phyloP scores from a whole-genome alignment of 208 protist species.

The Eutreptiella sp. region DNA sequence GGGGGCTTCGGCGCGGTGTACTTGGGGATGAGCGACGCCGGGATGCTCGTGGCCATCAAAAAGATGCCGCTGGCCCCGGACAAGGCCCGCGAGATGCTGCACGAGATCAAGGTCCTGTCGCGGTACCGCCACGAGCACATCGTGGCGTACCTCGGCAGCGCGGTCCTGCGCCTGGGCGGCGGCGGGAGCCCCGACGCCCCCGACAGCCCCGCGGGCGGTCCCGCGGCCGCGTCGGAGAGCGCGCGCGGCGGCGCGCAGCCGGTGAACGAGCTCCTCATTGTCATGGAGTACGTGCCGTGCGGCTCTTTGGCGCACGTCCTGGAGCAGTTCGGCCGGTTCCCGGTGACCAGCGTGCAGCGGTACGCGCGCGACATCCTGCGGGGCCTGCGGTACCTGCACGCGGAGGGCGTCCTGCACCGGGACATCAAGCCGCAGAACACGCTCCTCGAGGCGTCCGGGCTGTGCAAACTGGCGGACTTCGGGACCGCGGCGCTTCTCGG shows the following conservation, averaged over 20 bases:
- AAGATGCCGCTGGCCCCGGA: not conserved
- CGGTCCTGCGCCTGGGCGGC: slow-evolving; percentile 52
- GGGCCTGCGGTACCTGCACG: slow-evolving; percentile 65
- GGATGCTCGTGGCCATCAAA: slow-evolving; percentile 26
- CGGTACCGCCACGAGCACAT: not conserved
- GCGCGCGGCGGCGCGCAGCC: slow-evolving; percentile 20
- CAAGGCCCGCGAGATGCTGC: not conserved
- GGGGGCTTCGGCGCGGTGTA: slow-evolving; percentile 17
- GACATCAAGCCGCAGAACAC: slow-evolving; percentile 78
- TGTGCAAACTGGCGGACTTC: slow-evolving; percentile 76
- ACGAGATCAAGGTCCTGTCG: too few species aligned
- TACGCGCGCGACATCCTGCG: slow-evolving; percentile 64
- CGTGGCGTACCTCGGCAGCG: slow-evolving; percentile 30
- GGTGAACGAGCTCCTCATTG: slow-evolving; percentile 63
- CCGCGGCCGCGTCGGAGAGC: slow-evolving; percentile 43
- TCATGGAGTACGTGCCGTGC: slow-evolving; percentile 73
- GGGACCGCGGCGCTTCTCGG: slow-evolving; percentile 28
- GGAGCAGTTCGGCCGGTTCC: slow-evolving; percentile 57
- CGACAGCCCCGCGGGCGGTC: slow-evolving; percentile 51
- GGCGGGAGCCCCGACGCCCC: not conserved
- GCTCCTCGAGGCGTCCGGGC: slow-evolving; percentile 60
- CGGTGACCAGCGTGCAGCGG: slow-evolving; percentile 48
- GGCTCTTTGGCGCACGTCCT: slow-evolving; percentile 62
- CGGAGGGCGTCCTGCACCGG: slow-evolving; percentile 58
- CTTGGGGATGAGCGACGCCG: slow-evolving; percentile 24